Evolutionary conservation across 2,329 filamentous ascomycete species (phyloP).

Genomic region (Tolypocladium pustulatum): DNA sequence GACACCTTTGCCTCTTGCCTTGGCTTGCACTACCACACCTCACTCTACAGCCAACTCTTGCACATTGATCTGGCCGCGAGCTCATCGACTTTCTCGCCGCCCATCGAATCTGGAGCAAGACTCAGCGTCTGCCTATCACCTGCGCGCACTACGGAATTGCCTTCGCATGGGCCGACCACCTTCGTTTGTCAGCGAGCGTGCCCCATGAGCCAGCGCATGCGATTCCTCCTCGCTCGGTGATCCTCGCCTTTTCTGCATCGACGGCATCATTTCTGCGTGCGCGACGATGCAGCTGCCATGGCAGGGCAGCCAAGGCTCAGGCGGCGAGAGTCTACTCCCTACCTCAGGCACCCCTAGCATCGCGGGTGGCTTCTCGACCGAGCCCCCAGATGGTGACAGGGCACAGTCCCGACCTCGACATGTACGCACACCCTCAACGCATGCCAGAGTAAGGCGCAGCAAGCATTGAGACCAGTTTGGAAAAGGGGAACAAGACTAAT

Average conservation of each 20-base stretch:
- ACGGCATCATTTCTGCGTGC: constrained; percentile 8
- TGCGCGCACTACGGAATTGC: neutral
- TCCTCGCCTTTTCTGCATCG: constrained; percentile 7
- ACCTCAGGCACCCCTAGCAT: constrained; percentile 23
- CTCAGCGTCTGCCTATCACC: neutral
- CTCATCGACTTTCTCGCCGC: neutral
- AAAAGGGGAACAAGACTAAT: neutral
- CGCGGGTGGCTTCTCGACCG: constrained; percentile 12
- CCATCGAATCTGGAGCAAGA: neutral
- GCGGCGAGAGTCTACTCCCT: constrained; percentile 21
- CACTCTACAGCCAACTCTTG: neutral
- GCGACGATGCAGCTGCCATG: constrained; percentile 27
- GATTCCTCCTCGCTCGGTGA: constrained; percentile 5
- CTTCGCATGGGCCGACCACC: neutral
- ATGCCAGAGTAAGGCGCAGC: constrained; percentile 37
- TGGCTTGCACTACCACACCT: neutral
- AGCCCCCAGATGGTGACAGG: constrained; percentile 14
- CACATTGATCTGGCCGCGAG: neutral
- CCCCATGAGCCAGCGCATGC: constrained; percentile 14
- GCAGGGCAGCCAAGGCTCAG: constrained; percentile 20
- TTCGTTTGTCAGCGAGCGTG: neutral
- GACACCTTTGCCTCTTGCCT: neutral
- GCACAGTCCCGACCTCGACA: constrained; percentile 22
- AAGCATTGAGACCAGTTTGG: neutral
- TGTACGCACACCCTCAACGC: constrained; percentile 40